A percentile compares a stretch with the other conserved stretches of the same genome.
Evolutionary conservation across 179 eudicot genomes (phyloP).

Genomic region (Patellifolia procumbens): DNA sequence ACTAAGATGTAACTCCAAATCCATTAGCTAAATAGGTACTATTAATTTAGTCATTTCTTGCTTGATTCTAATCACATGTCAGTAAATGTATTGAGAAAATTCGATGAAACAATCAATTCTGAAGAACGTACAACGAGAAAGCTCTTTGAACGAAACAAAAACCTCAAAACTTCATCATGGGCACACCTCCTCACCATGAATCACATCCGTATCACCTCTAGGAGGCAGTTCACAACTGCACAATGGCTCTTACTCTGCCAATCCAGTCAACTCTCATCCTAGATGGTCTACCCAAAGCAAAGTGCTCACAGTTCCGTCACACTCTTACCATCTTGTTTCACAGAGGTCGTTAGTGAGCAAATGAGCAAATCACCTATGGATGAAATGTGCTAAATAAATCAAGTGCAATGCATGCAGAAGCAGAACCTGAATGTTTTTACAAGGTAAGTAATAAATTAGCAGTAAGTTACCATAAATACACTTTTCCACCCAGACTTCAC

Average conservation of each 20-base stretch:
- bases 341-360: too few relatives aligned
- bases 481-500: conserved; percentile 99
- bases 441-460: neutral
- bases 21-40: neutral
- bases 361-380: neutral
- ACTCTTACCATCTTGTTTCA: neutral
- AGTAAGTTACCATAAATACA: conserved; percentile 73
- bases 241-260: neutral
- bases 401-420: too few relatives aligned
- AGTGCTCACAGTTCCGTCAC: neutral
- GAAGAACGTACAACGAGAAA: neutral
- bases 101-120: neutral
- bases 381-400: neutral
- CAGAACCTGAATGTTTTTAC: neutral
- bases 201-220: neutral
- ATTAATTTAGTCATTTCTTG: too few relatives aligned
- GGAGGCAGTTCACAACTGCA: neutral
- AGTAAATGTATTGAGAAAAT: too few relatives aligned
- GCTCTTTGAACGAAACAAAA: neutral
- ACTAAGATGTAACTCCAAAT: neutral
- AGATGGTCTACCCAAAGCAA: neutral
- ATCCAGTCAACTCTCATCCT: neutral
- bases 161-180: neutral
- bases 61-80: too few relatives aligned
- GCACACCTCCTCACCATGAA: neutral